Conservation (phyloP, 2,329 filamentous ascomycete species). For the Seiridium unicorne region DNA sequence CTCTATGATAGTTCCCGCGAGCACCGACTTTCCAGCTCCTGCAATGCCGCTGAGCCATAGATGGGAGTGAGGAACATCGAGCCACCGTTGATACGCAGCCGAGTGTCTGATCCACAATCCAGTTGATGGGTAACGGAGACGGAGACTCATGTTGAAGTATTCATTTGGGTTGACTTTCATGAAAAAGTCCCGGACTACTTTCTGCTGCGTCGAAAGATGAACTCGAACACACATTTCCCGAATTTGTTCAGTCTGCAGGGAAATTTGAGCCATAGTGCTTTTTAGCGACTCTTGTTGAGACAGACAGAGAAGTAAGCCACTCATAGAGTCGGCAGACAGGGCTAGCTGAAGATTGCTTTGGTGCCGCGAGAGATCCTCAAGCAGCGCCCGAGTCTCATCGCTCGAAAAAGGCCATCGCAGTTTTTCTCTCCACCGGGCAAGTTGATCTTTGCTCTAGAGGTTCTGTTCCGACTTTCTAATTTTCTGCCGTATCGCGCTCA, state of each 20-base stretch:
- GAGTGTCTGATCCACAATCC: neutral
- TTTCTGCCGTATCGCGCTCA: neutral
- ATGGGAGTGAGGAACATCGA: neutral
- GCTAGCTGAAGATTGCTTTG: neutral
- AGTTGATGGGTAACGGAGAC: neutral
- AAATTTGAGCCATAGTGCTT: neutral
- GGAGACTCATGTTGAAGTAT: neutral
- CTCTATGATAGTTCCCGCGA: neutral
- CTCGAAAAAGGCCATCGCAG: neutral
- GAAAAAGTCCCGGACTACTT: neutral
- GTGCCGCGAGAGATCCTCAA: neutral
- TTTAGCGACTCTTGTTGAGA: neutral
- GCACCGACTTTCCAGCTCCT: neutral
- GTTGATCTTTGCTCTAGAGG: no score
- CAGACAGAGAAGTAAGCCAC: neutral
- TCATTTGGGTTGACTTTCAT: neutral
- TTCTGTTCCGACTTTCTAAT: neutral
- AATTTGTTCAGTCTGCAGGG: neutral
- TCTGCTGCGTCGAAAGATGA: neutral
- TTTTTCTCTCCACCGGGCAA: neutral
- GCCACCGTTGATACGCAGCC: neutral
- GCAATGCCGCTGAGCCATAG: neutral
- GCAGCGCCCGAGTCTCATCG: neutral
- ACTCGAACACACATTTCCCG: neutral
- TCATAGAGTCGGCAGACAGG: neutral